A percentile compares a stretch with the other conserved stretches of the same genome.
These are phyloP conservation scores for Fusarium ambrosium DNA, from an alignment of 2,329 filamentous ascomycete genomes.

Conservation along the genomic window DNA sequence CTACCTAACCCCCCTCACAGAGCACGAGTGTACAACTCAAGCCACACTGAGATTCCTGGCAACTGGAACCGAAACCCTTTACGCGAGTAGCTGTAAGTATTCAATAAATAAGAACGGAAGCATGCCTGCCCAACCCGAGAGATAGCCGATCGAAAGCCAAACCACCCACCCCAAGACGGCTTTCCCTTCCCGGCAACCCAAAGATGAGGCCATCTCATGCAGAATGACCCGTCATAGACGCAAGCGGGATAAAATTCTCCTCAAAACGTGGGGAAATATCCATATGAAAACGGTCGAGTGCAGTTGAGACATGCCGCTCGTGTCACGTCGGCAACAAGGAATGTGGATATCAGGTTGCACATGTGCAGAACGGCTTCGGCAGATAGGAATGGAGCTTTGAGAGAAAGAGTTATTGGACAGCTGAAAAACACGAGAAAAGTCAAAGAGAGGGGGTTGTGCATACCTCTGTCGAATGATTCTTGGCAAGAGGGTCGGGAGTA, in stretches of 20 bases:
- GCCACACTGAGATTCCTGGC: not conserved
- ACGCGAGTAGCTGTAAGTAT: fast-evolving
- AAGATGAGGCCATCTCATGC: not conserved
- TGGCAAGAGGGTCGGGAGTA: not conserved
- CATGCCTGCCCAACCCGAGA: not conserved
- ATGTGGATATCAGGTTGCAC: not conserved
- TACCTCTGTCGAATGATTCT: not conserved
- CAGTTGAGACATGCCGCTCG: not conserved
- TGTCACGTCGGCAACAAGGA: not conserved
- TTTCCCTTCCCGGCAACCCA: not conserved
- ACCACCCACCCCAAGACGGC: not conserved
- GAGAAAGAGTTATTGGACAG: not conserved
- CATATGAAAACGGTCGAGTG: not conserved
- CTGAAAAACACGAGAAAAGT: not conserved
- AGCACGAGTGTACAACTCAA: not conserved
- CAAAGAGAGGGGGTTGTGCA: not conserved
- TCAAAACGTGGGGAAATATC: not conserved
- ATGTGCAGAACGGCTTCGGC: not conserved
- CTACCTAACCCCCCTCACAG: not conserved
- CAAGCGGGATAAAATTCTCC: not conserved
- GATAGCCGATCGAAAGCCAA: not conserved
- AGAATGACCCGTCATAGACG: not conserved
- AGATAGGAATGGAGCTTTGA: not conserved
- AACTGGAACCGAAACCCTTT: not conserved
- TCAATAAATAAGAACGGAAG: not conserved